phyloP scores from a whole-genome alignment of 495 filamentous ascomycete species.

The Platismatia glauca region DNA sequence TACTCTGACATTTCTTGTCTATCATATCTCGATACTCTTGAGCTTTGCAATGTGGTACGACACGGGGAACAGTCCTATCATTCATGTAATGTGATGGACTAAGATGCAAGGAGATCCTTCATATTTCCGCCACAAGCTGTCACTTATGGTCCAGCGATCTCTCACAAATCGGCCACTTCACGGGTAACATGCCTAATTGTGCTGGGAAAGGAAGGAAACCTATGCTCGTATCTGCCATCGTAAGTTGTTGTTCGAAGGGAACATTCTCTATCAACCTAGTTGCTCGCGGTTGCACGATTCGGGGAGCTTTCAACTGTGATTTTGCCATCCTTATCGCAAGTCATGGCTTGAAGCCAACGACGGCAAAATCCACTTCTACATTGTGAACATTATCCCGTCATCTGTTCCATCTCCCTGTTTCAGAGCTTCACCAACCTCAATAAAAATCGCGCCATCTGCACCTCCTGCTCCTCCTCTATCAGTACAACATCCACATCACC shows the following conservation, averaged over 20 bases:
- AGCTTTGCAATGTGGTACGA: too few species aligned
- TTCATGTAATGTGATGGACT: too few species aligned
- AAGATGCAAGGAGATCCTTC: too few species aligned
- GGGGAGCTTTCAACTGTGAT: neutral
- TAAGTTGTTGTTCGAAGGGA: neutral
- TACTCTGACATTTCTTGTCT: too few species aligned
- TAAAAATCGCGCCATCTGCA: constrained; percentile 79
- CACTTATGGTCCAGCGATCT: too few species aligned
- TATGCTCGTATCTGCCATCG: neutral
- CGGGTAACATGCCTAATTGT: neutral
- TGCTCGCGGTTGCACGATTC: too few species aligned
- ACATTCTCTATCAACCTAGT: too few species aligned
- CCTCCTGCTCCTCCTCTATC: constrained; percentile 78
- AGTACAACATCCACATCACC: constrained; percentile 55
- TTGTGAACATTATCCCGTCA: neutral
- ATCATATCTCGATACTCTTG: too few species aligned
- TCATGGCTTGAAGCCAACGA: neutral
- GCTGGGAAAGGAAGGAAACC: neutral
- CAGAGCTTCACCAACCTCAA: constrained; percentile 72
- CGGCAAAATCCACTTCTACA: neutral
- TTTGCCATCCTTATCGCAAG: too few species aligned
- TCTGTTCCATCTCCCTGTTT: constrained; percentile 12
- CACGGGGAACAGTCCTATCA: too few species aligned
- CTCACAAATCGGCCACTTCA: too few species aligned
- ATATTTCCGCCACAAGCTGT: too few species aligned